These are phyloP conservation scores for Xylaria sp. DNA, from an alignment of 2,329 filamentous ascomycete species.

Conservation along the genomic window DNA sequence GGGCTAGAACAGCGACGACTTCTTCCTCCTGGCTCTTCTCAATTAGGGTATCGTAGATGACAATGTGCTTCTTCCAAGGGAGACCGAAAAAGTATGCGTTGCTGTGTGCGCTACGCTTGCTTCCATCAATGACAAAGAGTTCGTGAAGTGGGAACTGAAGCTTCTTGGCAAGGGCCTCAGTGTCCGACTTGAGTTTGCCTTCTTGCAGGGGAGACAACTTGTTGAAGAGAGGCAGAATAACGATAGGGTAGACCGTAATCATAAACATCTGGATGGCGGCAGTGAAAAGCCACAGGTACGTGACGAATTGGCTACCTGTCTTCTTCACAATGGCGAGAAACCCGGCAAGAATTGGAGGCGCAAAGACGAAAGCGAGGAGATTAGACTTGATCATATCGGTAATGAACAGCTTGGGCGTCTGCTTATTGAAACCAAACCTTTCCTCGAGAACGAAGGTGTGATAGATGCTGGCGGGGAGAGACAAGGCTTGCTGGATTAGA, in stretches of 20 bases:
- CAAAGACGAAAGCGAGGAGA: slow-evolving; percentile 79
- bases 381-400: slow-evolving; percentile 93
- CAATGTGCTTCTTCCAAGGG: slow-evolving; percentile 99
- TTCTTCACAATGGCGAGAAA: slow-evolving; percentile 95
- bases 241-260: slow-evolving; percentile 95
- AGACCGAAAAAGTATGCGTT: slow-evolving; percentile 97
- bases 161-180: slow-evolving; percentile 83
- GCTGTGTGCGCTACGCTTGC: slow-evolving; percentile 86
- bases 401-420: slow-evolving; percentile 87
- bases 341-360: slow-evolving; percentile 87
- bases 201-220: slow-evolving; percentile 93
- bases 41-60: slow-evolving; percentile 97
- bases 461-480: slow-evolving; percentile 86
- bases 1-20: slow-evolving; percentile 92
- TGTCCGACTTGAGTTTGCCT: slow-evolving; percentile 85
- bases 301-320: slow-evolving; percentile 95
- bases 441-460: slow-evolving; percentile 96
- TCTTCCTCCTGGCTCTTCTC: slow-evolving; percentile 94
- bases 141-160: slow-evolving; percentile 93
- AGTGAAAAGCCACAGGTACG: slow-evolving; percentile 95
- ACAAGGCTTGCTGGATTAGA: slow-evolving; percentile 80
- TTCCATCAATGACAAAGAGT: slow-evolving; percentile 93
- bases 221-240: slow-evolving; percentile 96
- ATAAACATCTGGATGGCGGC: slow-evolving; percentile 90
- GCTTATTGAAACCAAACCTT: slow-evolving; percentile 98